Evolutionary conservation across 352 stramenopile species (phyloP).

Genomic region (Thraustotheca clavata): DNA sequence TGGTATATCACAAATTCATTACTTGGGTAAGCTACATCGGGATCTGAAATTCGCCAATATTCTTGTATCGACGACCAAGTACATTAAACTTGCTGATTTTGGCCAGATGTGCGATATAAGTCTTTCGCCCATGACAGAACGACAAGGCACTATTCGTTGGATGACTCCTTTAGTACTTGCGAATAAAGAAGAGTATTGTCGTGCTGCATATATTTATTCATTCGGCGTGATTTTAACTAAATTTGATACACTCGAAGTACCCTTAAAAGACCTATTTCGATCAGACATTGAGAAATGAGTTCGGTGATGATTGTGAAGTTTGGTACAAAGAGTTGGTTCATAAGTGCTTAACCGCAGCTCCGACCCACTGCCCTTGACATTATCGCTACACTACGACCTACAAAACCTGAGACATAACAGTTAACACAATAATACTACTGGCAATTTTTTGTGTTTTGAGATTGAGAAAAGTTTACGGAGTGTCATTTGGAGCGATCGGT

Average conservation of each 20-base stretch:
- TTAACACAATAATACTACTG: no score
- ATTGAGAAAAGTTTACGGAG: no score
- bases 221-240: conserved; percentile 12
- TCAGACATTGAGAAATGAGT: no score
- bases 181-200: not conserved
- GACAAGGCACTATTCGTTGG: not conserved
- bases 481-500: no score
- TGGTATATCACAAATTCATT: not conserved
- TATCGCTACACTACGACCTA: no score
- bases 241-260: conserved; percentile 4
- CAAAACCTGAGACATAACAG: no score
- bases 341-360: no score
- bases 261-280: no score
- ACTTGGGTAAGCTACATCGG: not conserved
- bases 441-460: no score
- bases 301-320: no score
- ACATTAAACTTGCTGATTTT: conserved; percentile 18
- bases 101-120: not conserved
- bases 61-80: not conserved
- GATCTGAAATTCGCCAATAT: not conserved
- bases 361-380: no score
- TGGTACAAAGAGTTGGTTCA: no score
- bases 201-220: conserved; percentile 9
- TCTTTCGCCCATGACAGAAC: not conserved
- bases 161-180: conserved; percentile 7